phyloP scores from a whole-genome alignment of 1,284 basidiomycete species.

The Puccinia hordei region DNA sequence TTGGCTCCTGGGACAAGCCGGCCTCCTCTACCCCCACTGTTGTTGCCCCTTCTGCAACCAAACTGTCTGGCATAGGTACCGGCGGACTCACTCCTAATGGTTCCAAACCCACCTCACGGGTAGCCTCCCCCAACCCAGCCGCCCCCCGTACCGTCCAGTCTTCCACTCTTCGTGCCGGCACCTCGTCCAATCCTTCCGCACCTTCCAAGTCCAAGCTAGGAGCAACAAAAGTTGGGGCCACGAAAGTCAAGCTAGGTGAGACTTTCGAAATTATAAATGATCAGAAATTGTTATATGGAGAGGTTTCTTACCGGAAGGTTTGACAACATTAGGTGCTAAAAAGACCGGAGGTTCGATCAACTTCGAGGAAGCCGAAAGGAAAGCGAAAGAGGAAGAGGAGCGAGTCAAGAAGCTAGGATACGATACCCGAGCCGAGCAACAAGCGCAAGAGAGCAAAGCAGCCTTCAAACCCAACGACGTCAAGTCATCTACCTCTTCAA shows the following conservation, averaged over 20 bases:
- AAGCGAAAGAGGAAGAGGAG: constrained; percentile 84
- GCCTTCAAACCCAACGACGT: constrained; percentile 62
- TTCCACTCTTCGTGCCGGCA: constrained; percentile 64
- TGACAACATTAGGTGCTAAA: constrained; percentile 67
- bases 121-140: constrained; percentile 57
- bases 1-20: constrained; percentile 91
- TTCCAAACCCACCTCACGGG: constrained; percentile 57
- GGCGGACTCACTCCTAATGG: constrained; percentile 61
- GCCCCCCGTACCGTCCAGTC: constrained; percentile 71
- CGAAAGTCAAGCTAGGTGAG: constrained; percentile 57
- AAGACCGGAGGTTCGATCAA: constrained; percentile 72
- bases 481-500: constrained; percentile 53
- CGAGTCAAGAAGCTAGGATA: constrained; percentile 84
- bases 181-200: constrained; percentile 57
- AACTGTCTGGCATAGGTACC: constrained; percentile 66
- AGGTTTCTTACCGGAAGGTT: background rate
- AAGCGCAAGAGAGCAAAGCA: constrained; percentile 61
- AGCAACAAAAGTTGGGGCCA: constrained; percentile 63
- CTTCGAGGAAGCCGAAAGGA: constrained; percentile 86
- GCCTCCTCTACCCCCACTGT: constrained; percentile 54
- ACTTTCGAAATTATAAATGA: background rate
- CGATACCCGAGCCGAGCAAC: constrained; percentile 75
- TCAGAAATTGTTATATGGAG: background rate
- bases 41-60: constrained; percentile 61
- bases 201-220: constrained; percentile 61